These are phyloP conservation scores for Kwoniella shandongensis DNA, from an alignment of 768 basidiomycete species.

Conservation along the genomic window DNA sequence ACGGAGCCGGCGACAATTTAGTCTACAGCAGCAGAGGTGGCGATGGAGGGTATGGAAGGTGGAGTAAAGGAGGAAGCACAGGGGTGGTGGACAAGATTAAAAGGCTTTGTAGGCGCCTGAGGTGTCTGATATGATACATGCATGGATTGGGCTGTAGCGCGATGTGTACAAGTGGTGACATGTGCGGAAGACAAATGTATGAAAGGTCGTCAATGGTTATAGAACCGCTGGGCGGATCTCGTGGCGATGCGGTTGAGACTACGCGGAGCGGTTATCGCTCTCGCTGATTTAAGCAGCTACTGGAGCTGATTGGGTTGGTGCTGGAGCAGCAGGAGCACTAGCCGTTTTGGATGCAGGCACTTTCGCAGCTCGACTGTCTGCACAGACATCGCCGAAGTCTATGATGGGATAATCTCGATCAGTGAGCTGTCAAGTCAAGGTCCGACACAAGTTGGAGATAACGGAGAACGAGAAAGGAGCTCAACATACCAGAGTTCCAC, in stretches of 20 bases:
- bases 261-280: too few relatives aligned
- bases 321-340: too few relatives aligned
- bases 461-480: neutral
- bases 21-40: neutral
- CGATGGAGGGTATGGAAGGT: neutral
- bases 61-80: neutral
- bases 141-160: neutral
- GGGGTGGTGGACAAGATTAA: neutral
- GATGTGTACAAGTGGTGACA: too few relatives aligned
- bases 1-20: neutral
- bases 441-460: too few relatives aligned
- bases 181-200: too few relatives aligned
- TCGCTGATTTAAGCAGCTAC: too few relatives aligned
- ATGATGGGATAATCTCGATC: neutral
- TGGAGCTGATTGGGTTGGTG: too few relatives aligned
- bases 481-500: slow-evolving; percentile 31
- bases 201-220: too few relatives aligned
- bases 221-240: too few relatives aligned
- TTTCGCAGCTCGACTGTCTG: neutral
- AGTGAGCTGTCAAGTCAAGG: too few relatives aligned
- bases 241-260: too few relatives aligned
- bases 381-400: slow-evolving; percentile 36
- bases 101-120: neutral
- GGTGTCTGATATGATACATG: neutral
- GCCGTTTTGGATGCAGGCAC: neutral